Evolutionary conservation across 345 rosid species (phyloP).

Genomic region (Triadica sebifera): DNA sequence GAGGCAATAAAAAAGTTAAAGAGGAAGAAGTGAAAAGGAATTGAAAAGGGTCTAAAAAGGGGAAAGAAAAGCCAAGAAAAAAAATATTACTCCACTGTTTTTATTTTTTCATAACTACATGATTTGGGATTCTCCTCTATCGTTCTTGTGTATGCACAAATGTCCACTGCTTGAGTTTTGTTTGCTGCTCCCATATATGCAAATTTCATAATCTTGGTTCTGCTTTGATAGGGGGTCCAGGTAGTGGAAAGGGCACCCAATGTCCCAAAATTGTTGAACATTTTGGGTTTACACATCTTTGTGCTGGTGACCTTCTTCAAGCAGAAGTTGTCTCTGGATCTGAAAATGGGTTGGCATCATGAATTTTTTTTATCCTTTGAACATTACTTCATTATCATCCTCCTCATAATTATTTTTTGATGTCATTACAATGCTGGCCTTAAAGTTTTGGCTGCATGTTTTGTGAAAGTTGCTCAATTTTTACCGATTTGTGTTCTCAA

Average conservation of each 20-base stretch:
- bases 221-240: constrained; percentile 19
- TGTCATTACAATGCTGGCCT: background rate
- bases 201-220: background rate
- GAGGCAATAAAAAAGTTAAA: no score
- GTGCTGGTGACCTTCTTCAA: constrained; percentile 85
- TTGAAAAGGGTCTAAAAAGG: no score
- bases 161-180: background rate
- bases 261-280: constrained; percentile 60
- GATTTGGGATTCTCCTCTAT: background rate
- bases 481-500: background rate
- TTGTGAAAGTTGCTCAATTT: constrained; percentile 2
- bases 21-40: no score
- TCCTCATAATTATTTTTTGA: background rate
- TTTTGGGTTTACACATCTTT: constrained; percentile 65
- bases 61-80: no score
- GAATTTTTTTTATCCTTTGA: background rate
- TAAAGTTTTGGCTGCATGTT: background rate
- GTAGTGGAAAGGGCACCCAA: constrained; percentile 87
- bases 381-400: background rate
- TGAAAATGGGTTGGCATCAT: constrained; percentile 56
- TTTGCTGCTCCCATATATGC: background rate
- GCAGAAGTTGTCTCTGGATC: constrained; percentile 72
- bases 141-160: background rate
- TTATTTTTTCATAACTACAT: background rate
- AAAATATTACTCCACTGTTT: no score